Percentiles rank a stretch among this genome's conserved stretches.
Conservation (phyloP, 2,329 filamentous ascomycete genomes). For the Westerdykella sp. region DNA sequence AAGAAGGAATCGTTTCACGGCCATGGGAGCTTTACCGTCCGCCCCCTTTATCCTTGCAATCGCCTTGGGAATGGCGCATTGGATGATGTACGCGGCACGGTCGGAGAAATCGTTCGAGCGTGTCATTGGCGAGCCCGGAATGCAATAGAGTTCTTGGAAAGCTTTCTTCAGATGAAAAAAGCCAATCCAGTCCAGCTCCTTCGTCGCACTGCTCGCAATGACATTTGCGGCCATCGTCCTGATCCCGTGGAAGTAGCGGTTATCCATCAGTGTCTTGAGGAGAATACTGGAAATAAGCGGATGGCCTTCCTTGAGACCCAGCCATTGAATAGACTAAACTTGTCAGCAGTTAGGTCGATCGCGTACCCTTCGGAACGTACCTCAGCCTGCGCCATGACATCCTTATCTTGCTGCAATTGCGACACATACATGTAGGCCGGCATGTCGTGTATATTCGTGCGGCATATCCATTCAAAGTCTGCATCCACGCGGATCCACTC, state of each 20-base stretch:
- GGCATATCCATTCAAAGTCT: constrained; percentile 96
- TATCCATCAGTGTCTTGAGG: constrained; percentile 81
- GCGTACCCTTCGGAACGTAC: constrained; percentile 21
- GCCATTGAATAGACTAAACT: constrained; percentile 61
- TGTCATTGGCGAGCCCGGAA: constrained; percentile 69
- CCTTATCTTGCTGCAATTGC: constrained; percentile 92
- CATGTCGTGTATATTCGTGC: constrained; percentile 67
- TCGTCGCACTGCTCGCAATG: constrained; percentile 63
- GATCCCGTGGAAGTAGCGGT: constrained; percentile 89
- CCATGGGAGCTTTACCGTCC: constrained; percentile 68
- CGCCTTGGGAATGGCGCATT: constrained; percentile 74
- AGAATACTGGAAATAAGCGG: constrained; percentile 84
- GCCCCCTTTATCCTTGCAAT: constrained; percentile 71
- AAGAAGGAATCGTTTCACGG: constrained; percentile 76
- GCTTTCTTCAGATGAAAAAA: constrained; percentile 77
- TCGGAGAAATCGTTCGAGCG: constrained; percentile 88
- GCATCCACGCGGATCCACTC: constrained; percentile 98
- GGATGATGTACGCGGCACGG: constrained; percentile 75
- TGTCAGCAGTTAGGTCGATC: neutral
- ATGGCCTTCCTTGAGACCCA: constrained; percentile 62
- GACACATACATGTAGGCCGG: constrained; percentile 97
- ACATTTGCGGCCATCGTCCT: constrained; percentile 76
- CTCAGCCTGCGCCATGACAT: constrained; percentile 80
- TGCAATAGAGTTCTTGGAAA: constrained; percentile 84
- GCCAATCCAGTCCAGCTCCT: constrained; percentile 62